Evolutionary conservation across 169 alveolate species (phyloP).

Genomic region (Cryptosporidium parvum): DNA sequence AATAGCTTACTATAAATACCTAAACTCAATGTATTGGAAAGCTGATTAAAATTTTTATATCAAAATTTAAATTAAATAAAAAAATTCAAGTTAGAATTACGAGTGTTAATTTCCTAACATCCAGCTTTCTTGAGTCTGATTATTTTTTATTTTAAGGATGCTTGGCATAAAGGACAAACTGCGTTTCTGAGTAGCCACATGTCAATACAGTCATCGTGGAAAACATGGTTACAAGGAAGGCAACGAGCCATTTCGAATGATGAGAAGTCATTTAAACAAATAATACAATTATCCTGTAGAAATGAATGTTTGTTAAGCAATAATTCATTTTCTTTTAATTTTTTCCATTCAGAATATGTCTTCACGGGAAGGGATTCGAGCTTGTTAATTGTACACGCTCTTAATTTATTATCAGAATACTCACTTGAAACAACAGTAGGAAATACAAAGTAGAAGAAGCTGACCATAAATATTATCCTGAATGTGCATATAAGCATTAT

Average conservation of each 20-base stretch:
- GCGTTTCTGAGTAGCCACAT: slow-evolving; percentile 83
- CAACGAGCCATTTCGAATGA: slow-evolving; percentile 78
- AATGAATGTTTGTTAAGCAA: not conserved
- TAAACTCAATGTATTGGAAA: not conserved
- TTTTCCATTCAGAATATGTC: slow-evolving; percentile 58
- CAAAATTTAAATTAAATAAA: not conserved
- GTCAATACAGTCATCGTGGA: slow-evolving; percentile 85
- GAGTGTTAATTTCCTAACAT: not conserved
- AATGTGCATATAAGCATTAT: slow-evolving; percentile 59
- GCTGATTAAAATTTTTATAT: slow-evolving; percentile 11
- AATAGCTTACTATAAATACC: not conserved
- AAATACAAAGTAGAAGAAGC: slow-evolving; percentile 58
- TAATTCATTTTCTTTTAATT: slow-evolving; percentile 22
- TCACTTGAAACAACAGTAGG: slow-evolving; percentile 48
- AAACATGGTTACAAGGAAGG: slow-evolving; percentile 85
- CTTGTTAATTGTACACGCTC: slow-evolving; percentile 34
- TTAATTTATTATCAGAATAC: slow-evolving; percentile 36
- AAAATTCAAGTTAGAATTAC: not conserved
- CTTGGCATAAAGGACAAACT: slow-evolving; percentile 80
- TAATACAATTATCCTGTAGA: slow-evolving; percentile 67
- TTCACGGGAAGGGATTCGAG: slow-evolving; percentile 59
- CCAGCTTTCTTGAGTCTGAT: not conserved
- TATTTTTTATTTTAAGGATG: slow-evolving; percentile 7
- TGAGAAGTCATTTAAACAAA: slow-evolving; percentile 71
- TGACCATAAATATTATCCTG: slow-evolving; percentile 35